A percentile compares a stretch with the other conserved stretches of the same genome.
Conservation (phyloP, 352 stramenopile genomes). For the Globisporangium perplexum region DNA sequence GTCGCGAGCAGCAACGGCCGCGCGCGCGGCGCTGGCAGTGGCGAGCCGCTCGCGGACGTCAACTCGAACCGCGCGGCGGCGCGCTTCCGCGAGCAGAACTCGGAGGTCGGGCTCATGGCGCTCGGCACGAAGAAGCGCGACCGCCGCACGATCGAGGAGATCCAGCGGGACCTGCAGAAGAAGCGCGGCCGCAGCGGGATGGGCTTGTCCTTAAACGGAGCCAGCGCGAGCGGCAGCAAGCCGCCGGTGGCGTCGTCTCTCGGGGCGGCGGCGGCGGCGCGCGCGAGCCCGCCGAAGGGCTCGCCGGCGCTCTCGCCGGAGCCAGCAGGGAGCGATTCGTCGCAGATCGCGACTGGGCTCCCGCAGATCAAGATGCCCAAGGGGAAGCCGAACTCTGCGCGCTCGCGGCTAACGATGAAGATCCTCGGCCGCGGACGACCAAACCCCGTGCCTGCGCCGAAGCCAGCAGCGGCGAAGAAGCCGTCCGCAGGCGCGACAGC, state of each 20-base stretch:
- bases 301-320: conserved; percentile 70
- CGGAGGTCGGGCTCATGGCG: conserved; percentile 54
- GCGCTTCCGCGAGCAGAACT: conserved; percentile 60
- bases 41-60: conserved; percentile 49
- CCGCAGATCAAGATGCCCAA: conserved; percentile 31
- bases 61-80: conserved; percentile 62
- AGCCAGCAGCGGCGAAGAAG: conserved; percentile 36
- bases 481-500: neutral
- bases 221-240: conserved; percentile 1
- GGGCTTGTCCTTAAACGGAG: conserved; percentile 7
- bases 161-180: conserved; percentile 72
- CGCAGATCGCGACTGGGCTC: conserved; percentile 19
- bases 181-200: conserved; percentile 28
- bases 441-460: conserved; percentile 20
- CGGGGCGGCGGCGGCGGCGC: conserved; percentile 17
- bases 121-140: conserved; percentile 82
- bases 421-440: conserved; percentile 60
- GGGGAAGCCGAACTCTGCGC: conserved; percentile 61
- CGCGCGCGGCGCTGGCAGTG: neutral
- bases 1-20: conserved; percentile 18
- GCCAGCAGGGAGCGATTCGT: conserved; percentile 20
- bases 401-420: conserved; percentile 70
- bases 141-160: conserved; percentile 85
- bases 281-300: conserved; percentile 50
- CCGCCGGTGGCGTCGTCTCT: conserved; percentile 1